These are phyloP conservation scores for Basipetospora sp. DNA, from an alignment of 2,329 filamentous ascomycete species.

Conservation along the genomic window DNA sequence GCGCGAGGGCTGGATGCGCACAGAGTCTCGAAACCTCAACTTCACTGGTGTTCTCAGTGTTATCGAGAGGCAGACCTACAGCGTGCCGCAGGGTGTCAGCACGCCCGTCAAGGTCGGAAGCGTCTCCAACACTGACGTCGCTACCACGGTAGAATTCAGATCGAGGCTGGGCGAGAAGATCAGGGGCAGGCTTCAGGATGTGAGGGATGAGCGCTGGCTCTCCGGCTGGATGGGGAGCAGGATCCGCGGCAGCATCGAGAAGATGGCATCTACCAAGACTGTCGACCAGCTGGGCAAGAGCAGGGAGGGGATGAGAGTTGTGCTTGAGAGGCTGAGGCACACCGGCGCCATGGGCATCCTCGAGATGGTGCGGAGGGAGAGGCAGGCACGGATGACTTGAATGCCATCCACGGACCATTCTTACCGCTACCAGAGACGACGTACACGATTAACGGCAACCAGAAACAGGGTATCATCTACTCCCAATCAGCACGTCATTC, in stretches of 20 bases:
- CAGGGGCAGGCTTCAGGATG: slow-evolving; percentile 28
- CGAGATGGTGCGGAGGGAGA: slow-evolving; percentile 35
- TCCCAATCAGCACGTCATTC: too few relatives aligned
- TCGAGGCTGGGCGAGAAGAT: slow-evolving; percentile 58
- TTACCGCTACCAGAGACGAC: too few relatives aligned
- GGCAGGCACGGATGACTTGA: slow-evolving; percentile 2
- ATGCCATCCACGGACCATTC: background rate
- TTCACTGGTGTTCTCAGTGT: slow-evolving; percentile 69
- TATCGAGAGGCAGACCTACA: slow-evolving; percentile 60
- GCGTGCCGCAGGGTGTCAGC: slow-evolving; percentile 17
- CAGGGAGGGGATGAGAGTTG: slow-evolving; percentile 68
- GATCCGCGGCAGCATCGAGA: slow-evolving; percentile 68
- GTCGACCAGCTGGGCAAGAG: slow-evolving; percentile 67
- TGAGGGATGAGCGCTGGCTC: slow-evolving; percentile 32
- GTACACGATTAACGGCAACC: too few relatives aligned
- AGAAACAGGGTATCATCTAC: too few relatives aligned
- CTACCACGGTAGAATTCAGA: slow-evolving; percentile 58
- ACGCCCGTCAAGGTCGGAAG: slow-evolving; percentile 3
- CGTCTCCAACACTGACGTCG: slow-evolving; percentile 42
- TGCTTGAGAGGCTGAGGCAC: slow-evolving; percentile 54
- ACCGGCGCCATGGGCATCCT: slow-evolving; percentile 43
- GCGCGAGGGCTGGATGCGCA: slow-evolving; percentile 68
- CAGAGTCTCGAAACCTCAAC: slow-evolving; percentile 67
- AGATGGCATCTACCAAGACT: slow-evolving; percentile 62
- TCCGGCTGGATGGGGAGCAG: slow-evolving; percentile 41